Evolutionary conservation across 2,329 filamentous ascomycete genomes (phyloP), one percentile per base, ranked within the genome.

Genomic region (Monilinia laxa): DNA sequence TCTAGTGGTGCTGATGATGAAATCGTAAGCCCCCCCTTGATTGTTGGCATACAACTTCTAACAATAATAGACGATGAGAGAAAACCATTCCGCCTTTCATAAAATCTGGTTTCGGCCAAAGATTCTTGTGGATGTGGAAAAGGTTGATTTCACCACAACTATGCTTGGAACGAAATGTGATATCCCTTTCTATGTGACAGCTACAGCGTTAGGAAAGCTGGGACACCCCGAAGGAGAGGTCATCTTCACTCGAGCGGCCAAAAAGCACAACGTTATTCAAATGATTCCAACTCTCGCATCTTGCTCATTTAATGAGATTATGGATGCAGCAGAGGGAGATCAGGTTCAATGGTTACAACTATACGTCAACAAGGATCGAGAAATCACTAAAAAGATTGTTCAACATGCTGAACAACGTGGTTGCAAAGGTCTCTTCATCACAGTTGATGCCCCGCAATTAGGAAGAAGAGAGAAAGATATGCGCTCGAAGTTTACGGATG

Each of bases 261-360:
- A 85, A 76, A 91, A 90, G 76, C 94, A 98, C 83, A 87, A 93
- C 76, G 90, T 98, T 62, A 86, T 98, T 69, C 95, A 99, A 80
- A 99, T 99, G 95, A 98, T 99, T 69, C 95, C 95, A 2, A 99
- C 95, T 3, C 84, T 99, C 9, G 95, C 95, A 2, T 97, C 93
- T 2, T 98, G 95, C 81, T 95, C 93, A 1, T 97, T 99, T 74
- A 95, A 99, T 80, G 94, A 99, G 80, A 97, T 99, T 68, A 83
- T 96, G 71, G 95, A 98, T 78, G 95, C 93, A 23, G 86, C 84
- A 40, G 82, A 86, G 70, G 90, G 85, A 55, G 89, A 90, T 70
- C 93, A 97, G 78, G 87, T 93, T 5, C 95, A 98, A 79, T 99
- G 95, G 95, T 83, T 99, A 72, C 95, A 99, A 80, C 86, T 99